phyloP scores from a whole-genome alignment of 257 asterid genomes.

The Schizonepeta tenuifolia region DNA sequence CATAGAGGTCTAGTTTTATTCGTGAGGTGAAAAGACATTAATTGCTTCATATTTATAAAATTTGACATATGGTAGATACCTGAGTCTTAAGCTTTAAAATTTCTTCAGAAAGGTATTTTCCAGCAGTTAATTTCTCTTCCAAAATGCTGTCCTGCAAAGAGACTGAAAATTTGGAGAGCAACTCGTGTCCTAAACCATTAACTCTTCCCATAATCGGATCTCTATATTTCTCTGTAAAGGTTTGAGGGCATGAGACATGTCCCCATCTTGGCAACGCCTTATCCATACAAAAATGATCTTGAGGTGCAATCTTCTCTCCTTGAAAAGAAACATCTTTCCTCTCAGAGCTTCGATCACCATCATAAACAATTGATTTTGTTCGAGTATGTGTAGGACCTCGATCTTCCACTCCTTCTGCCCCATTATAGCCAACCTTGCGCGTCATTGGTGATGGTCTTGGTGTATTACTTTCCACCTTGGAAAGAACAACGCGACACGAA shows the following conservation, averaged over 20 bases:
- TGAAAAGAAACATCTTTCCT: constrained; percentile 11
- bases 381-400: background rate
- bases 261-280: constrained; percentile 33
- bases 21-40: background rate
- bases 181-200: background rate
- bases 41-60: background rate
- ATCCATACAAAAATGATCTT: background rate
- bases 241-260: constrained; percentile 27
- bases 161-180: background rate
- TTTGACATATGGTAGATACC: constrained; percentile 13
- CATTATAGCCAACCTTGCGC: background rate
- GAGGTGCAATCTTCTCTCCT: background rate
- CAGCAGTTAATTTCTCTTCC: background rate
- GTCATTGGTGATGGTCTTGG: constrained; percentile 7
- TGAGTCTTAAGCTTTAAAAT: constrained; percentile 26
- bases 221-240: background rate
- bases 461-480: constrained; percentile 8
- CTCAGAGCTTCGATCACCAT: constrained; percentile 21
- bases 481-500: background rate
- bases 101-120: constrained; percentile 11
- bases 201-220: background rate
- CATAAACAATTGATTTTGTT: background rate
- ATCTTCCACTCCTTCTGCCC: background rate
- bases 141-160: background rate
- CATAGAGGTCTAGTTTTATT: background rate